Conservation (phyloP, 306 rosid species). For the Luffa acutangula region DNA sequence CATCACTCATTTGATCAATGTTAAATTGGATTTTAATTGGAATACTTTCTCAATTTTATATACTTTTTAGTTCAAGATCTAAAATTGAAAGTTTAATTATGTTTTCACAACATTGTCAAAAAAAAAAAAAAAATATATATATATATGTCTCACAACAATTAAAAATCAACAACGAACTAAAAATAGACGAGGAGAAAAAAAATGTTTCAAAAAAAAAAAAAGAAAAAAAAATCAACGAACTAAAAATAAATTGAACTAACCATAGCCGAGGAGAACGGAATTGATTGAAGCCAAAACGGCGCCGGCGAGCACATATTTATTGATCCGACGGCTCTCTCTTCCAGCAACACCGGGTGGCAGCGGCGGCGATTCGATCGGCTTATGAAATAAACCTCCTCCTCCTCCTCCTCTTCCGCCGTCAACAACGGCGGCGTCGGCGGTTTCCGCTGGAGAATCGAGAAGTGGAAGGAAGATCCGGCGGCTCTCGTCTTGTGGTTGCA, state of each 20-base stretch:
- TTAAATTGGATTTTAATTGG: too few relatives aligned
- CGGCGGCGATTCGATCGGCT: not conserved
- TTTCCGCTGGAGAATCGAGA: not conserved
- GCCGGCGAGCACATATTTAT: constrained; percentile 33
- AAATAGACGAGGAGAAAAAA: too few relatives aligned
- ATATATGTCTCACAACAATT: too few relatives aligned
- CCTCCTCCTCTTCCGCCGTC: not conserved
- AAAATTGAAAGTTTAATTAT: too few relatives aligned
- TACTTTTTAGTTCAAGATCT: too few relatives aligned
- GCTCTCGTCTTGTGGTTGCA: not conserved
- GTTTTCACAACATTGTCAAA: too few relatives aligned
- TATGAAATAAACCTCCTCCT: not conserved
- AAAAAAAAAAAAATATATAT: too few relatives aligned
- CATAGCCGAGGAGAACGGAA: constrained; percentile 36
- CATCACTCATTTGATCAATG: too few relatives aligned
- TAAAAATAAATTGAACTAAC: constrained; percentile 9
- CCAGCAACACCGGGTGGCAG: not conserved
- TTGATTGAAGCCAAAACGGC: constrained; percentile 36
- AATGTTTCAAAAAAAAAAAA: too few relatives aligned
- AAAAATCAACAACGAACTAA: too few relatives aligned
- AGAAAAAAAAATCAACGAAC: too few relatives aligned
- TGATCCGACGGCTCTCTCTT: constrained; percentile 10
- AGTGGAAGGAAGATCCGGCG: not conserved
- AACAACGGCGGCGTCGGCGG: not conserved
- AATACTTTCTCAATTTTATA: too few relatives aligned